phyloP scores from a whole-genome alignment of 768 basidiomycete genomes.

The Tricholoma furcatifolium region DNA sequence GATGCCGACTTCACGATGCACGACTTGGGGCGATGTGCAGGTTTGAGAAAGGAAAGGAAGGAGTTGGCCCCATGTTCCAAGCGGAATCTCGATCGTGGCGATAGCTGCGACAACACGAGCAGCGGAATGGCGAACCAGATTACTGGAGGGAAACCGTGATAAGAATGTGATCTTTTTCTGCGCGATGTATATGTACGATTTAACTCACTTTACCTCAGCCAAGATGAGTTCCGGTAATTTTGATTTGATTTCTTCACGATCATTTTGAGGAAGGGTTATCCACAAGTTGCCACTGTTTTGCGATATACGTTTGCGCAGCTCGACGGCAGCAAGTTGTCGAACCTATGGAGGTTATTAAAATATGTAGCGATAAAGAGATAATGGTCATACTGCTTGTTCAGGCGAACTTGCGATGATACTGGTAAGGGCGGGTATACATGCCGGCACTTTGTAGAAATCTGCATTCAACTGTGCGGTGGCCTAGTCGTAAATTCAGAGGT shows the following conservation, averaged over 20 bases:
- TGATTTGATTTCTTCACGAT: conserved; percentile 82
- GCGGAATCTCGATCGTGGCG: conserved; percentile 82
- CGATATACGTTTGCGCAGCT: conserved; percentile 88
- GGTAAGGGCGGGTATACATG: conserved; percentile 89
- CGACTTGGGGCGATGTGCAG: conserved; percentile 61
- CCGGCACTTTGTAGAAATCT: conserved; percentile 88
- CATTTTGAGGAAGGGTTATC: conserved; percentile 62
- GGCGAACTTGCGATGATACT: conserved; percentile 83
- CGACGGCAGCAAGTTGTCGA: conserved; percentile 95
- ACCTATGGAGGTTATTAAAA: conserved; percentile 49
- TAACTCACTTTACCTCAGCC: conserved; percentile 69
- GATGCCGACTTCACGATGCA: conserved; percentile 89
- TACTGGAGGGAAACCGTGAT: conserved; percentile 43
- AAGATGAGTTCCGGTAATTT: conserved; percentile 79
- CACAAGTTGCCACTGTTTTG: conserved; percentile 82
- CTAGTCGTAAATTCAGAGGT: conserved; percentile 36
- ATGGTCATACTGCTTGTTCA: conserved; percentile 70
- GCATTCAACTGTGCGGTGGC: conserved; percentile 90
- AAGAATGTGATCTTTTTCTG: conserved; percentile 9
- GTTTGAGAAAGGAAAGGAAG: conserved; percentile 85
- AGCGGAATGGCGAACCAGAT: conserved; percentile 88
- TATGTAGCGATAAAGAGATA: conserved; percentile 2
- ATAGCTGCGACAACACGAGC: conserved; percentile 93
- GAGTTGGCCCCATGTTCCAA: conserved; percentile 81
- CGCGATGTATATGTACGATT: conserved; percentile 2